Percentiles rank a stretch among this genome's conserved stretches.
Conservation (phyloP, 495 filamentous ascomycete genomes). For the Astrocystis sublimbata region DNA sequence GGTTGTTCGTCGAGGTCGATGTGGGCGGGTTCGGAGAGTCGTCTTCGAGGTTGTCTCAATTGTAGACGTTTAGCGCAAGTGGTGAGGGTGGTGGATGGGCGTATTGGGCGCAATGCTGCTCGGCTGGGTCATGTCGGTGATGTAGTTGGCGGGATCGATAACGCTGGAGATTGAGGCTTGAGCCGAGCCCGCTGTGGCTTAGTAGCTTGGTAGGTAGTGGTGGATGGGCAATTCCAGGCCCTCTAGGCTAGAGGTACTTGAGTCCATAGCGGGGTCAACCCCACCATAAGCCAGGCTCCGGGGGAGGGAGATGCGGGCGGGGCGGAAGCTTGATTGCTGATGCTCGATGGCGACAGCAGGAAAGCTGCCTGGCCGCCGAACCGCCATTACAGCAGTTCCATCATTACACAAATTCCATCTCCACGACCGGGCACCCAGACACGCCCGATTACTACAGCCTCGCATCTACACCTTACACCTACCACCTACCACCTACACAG, state of each 20-base stretch:
- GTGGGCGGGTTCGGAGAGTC: slow-evolving; percentile 10
- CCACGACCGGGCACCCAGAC: not conserved
- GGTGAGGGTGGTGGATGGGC: not conserved
- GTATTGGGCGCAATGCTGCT: not conserved
- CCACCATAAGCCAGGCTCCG: slow-evolving; percentile 6
- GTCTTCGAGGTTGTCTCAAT: not conserved
- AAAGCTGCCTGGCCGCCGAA: not conserved
- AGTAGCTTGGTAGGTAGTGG: too few relatives aligned
- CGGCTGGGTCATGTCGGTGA: too few relatives aligned
- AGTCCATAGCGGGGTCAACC: slow-evolving; percentile 16
- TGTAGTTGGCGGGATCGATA: not conserved
- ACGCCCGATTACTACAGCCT: not conserved
- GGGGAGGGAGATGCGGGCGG: slow-evolving; percentile 27
- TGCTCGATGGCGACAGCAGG: slow-evolving; percentile 33
- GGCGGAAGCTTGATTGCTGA: too few relatives aligned
- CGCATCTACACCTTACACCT: too few relatives aligned
- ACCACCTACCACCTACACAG: too few relatives aligned
- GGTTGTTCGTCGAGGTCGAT: not conserved
- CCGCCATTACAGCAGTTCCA: not conserved
- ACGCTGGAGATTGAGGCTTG: not conserved
- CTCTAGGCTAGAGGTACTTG: not conserved
- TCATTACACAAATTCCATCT: not conserved
- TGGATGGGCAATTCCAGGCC: too few relatives aligned
- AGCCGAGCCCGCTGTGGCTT: not conserved
- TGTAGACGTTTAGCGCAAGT: too few relatives aligned